Evolutionary conservation across 208 protist species (phyloP).

Genomic region (Acanthamoeba triangularis): DNA sequence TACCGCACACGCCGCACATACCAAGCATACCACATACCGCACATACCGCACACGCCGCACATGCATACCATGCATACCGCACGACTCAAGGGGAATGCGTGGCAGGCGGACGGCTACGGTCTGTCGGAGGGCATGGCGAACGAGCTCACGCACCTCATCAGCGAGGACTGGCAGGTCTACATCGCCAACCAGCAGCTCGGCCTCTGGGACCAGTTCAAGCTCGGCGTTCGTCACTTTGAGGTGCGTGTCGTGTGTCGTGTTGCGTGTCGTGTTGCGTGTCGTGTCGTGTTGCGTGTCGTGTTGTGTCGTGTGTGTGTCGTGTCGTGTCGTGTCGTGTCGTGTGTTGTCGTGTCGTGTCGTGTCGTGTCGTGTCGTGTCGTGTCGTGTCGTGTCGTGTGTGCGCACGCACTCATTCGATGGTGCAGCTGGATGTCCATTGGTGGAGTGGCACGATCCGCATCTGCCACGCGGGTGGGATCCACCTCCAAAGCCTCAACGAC

Average conservation of each 20-base stretch:
- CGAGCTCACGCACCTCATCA: background rate
- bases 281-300: too few species aligned
- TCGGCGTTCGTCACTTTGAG: constrained; percentile 53
- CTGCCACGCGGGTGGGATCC: constrained; percentile 49
- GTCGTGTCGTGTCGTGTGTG: too few species aligned
- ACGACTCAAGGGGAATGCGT: too few species aligned
- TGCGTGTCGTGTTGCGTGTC: too few species aligned
- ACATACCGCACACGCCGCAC: background rate
- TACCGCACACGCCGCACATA: too few species aligned
- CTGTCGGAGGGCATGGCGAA: background rate
- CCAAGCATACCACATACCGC: background rate
- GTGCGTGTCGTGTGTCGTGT: background rate
- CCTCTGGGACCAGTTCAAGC: constrained; percentile 45
- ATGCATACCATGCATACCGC: background rate
- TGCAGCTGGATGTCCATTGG: constrained; percentile 24
- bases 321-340: background rate
- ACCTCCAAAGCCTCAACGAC: constrained; percentile 17
- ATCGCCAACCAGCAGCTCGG: constrained; percentile 53
- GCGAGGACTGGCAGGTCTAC: constrained; percentile 38
- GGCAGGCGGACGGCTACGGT: constrained; percentile 15
- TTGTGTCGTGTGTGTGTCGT: background rate
- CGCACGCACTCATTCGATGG: too few species aligned
- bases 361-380: too few species aligned
- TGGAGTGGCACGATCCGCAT: background rate
- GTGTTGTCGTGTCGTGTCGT: background rate